These are phyloP conservation scores for Monosporascus sp. DNA, from an alignment of 2,329 filamentous ascomycete species.

Conservation along the genomic window DNA sequence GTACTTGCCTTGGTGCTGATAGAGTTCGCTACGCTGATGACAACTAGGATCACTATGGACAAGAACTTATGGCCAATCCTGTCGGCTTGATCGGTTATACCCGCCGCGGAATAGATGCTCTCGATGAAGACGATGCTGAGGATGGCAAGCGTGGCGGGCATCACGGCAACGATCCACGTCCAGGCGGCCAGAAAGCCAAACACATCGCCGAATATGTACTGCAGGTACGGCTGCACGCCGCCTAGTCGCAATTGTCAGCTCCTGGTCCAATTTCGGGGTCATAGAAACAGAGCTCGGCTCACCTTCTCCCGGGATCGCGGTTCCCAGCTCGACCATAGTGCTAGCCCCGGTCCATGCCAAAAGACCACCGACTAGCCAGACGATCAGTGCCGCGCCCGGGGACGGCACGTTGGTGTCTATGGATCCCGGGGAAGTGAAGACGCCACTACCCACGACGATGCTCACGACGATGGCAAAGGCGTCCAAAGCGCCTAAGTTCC, in stretches of 20 bases:
- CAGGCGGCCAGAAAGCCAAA: slow-evolving; percentile 59
- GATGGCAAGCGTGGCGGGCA: slow-evolving; percentile 60
- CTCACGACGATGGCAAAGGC: slow-evolving; percentile 55
- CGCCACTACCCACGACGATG: slow-evolving; percentile 59
- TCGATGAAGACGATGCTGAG: slow-evolving; percentile 59
- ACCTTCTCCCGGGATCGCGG: slow-evolving; percentile 57
- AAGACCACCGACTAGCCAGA: slow-evolving; percentile 57
- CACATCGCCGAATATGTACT: slow-evolving; percentile 54
- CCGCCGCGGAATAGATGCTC: slow-evolving; percentile 49
- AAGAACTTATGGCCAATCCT: slow-evolving; percentile 44
- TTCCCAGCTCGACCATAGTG: slow-evolving; percentile 58
- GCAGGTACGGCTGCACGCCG: slow-evolving; percentile 58
- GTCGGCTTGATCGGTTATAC: slow-evolving; percentile 38
- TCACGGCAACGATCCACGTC: slow-evolving; percentile 61
- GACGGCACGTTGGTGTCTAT: slow-evolving; percentile 61
- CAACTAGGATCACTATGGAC: slow-evolving; percentile 40
- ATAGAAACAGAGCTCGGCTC: slow-evolving; percentile 1
- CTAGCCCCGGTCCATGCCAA: slow-evolving; percentile 60
- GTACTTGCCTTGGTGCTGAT: slow-evolving; percentile 52
- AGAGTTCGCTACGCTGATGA: slow-evolving; percentile 46
- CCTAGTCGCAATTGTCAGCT: slow-evolving; percentile 26
- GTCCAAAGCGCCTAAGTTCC: slow-evolving; percentile 24
- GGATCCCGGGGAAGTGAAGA: slow-evolving; percentile 59
- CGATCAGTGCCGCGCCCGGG: slow-evolving; percentile 49
- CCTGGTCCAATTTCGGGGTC: slow-evolving; percentile 51